Evolutionary conservation across 305 asterid species (phyloP), one percentile per base, ranked within the genome.

Genomic region (Fraxinus ornus): DNA sequence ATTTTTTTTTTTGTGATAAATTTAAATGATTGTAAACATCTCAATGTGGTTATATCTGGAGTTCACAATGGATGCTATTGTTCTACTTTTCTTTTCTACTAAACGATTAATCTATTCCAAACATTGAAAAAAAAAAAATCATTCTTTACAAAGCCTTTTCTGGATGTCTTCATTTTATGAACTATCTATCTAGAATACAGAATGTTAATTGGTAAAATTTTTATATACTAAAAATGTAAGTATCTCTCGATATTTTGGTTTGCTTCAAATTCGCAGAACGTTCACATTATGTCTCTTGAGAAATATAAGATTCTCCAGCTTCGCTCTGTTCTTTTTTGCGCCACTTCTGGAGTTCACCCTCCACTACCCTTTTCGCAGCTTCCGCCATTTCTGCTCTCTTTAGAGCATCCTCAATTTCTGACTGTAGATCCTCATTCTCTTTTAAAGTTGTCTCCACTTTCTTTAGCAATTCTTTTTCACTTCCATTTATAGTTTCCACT

Each of bases 381-480:
- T 96, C 95, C 0, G 97, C 95, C 93, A 89, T 90, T 82, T 92
- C 97, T 0, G 95, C 92, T 41, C 86, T 89, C 88, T 90, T 92
- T 55, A 85, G 2, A 10, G 94, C 92, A 19, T 94, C 95, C 71
- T 87, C 88, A 0, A 87, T 93, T 77, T 93, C 97, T 5, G 85
- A 86, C 49, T 90, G 83, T 70, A 93, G 19, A 55, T 88, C 88
- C 80, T 89, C 89, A 0, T 44, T 88, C 85, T 93, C 93, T 37
- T 89, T 89, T 82, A 83, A 28, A 10, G 86, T 80, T 41, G 6
- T 82, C 82, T 91, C 97, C 32, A 91, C 81, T 82, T 92, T 91
- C 86, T 86, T 83, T 5, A 57, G 62, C 4, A 79, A 62, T 36
- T 90, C 88, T 49, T 75, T 88, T 82, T 92, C 95, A 2, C 85